These are phyloP conservation scores for Spatholobus suberectus DNA, from an alignment of 306 rosid species.

Conservation along the genomic window DNA sequence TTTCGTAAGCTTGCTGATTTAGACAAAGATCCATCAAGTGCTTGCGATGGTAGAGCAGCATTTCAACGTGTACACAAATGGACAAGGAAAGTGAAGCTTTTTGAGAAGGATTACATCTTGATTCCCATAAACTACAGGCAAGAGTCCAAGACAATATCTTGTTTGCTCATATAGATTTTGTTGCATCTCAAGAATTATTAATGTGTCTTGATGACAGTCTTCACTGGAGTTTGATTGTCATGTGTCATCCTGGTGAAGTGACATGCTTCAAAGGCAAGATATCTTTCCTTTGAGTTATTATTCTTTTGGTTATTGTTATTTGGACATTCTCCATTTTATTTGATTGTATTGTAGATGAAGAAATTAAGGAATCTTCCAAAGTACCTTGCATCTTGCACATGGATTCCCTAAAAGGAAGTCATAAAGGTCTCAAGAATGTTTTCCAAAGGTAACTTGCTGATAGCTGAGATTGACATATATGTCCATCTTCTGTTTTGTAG, in stretches of 20 bases:
- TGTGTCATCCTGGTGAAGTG: conserved; percentile 76
- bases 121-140: conserved; percentile 79
- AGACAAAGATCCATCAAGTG: conserved; percentile 66
- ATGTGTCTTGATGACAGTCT: conserved; percentile 55
- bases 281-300: conserved; percentile 34
- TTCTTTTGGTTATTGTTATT: conserved; percentile 36
- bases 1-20: conserved; percentile 84
- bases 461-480: conserved; percentile 19
- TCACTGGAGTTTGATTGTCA: conserved; percentile 83
- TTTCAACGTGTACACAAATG: conserved; percentile 72
- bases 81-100: conserved; percentile 73
- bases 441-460: conserved; percentile 63
- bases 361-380: conserved; percentile 49
- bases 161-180: conserved; percentile 22
- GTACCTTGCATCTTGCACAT: conserved; percentile 82
- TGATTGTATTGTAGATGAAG: conserved; percentile 54
- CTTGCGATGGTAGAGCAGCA: conserved; percentile 68
- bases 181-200: conserved; percentile 32
- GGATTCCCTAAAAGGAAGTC: conserved; percentile 80
- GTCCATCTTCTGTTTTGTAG: conserved; percentile 1
- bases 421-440: conserved; percentile 66
- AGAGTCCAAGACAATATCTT: conserved; percentile 34
- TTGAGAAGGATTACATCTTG: conserved; percentile 70
- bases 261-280: conserved; percentile 53
- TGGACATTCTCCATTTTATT: conserved; percentile 27